These are phyloP conservation scores for Cercospora sp. DNA, from an alignment of 2,329 filamentous ascomycete species.

Conservation along the genomic window DNA sequence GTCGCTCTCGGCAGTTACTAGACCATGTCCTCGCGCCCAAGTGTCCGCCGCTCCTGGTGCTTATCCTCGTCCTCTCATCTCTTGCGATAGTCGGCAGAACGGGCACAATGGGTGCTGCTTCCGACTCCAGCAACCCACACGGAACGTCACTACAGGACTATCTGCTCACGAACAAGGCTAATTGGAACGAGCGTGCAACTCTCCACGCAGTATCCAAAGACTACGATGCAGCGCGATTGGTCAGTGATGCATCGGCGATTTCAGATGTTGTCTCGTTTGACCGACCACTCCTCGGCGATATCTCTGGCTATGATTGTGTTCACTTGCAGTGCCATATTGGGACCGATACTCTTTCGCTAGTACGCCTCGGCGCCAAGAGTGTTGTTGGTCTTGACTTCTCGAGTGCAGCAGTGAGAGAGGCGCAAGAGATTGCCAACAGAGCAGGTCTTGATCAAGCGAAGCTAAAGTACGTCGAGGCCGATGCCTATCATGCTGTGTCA, in stretches of 20 bases:
- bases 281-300: slow-evolving; percentile 21
- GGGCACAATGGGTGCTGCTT: neutral
- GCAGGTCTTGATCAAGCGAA: slow-evolving; percentile 21
- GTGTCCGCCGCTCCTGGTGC: neutral
- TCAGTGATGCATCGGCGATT: slow-evolving; percentile 17
- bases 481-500: slow-evolving; percentile 19
- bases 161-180: slow-evolving; percentile 23
- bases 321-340: slow-evolving; percentile 33
- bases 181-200: slow-evolving; percentile 29
- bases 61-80: neutral
- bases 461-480: slow-evolving; percentile 22
- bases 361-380: slow-evolving; percentile 24
- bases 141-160: neutral
- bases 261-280: slow-evolving; percentile 28
- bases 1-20: neutral
- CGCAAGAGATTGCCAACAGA: slow-evolving; percentile 17
- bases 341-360: slow-evolving; percentile 30
- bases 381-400: slow-evolving; percentile 30
- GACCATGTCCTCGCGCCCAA: slow-evolving; percentile 7
- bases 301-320: slow-evolving; percentile 15
- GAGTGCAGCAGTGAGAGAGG: slow-evolving; percentile 20
- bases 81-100: neutral
- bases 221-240: slow-evolving; percentile 18
- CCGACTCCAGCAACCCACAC: neutral
- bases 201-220: slow-evolving; percentile 26